Conservation (phyloP, 1,139 yeast genomes). For the Saccharomyces hybrid region DNA sequence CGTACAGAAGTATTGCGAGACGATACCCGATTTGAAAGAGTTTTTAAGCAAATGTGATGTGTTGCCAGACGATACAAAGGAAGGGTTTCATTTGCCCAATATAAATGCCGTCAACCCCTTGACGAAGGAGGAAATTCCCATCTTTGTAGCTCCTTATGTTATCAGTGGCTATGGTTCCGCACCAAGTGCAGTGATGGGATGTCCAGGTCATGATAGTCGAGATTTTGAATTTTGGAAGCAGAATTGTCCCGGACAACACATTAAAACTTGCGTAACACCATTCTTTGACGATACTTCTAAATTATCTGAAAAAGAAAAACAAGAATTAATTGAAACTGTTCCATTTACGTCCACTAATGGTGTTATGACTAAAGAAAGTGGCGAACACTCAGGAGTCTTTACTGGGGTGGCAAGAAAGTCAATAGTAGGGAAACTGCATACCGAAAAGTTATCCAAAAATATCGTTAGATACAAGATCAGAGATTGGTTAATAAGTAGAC, state of each 20-base stretch:
- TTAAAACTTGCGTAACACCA: slow-evolving; percentile 18
- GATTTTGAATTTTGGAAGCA: slow-evolving; percentile 73
- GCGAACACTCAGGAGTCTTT: slow-evolving; percentile 45
- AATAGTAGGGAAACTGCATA: slow-evolving; percentile 41
- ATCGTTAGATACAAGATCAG: slow-evolving; percentile 59
- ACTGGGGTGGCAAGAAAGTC: slow-evolving; percentile 45
- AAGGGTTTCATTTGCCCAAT: slow-evolving; percentile 48
- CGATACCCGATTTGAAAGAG: slow-evolving; percentile 36
- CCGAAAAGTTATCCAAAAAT: slow-evolving; percentile 50
- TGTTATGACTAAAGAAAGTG: slow-evolving; percentile 43
- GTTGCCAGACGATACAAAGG: slow-evolving; percentile 48
- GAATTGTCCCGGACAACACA: slow-evolving; percentile 41
- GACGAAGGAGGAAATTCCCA: slow-evolving; percentile 46
- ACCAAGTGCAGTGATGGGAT: slow-evolving; percentile 94
- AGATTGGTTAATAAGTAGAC: slow-evolving; percentile 93
- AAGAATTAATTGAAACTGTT: slow-evolving; percentile 11
- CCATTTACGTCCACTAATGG: slow-evolving; percentile 54
- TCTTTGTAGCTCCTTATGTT: slow-evolving; percentile 88
- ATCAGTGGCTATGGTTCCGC: slow-evolving; percentile 80
- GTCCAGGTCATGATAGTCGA: slow-evolving; percentile 87
- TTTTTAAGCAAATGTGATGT: slow-evolving; percentile 41
- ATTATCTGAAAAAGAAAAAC: slow-evolving; percentile 12
- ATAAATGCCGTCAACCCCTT: slow-evolving; percentile 59
- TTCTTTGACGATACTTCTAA: slow-evolving; percentile 6
- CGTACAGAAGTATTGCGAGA: slow-evolving; percentile 35